Evolutionary conservation across 805 yeast species (phyloP).

Genomic region (Helenozyma rhizophorensis): DNA sequence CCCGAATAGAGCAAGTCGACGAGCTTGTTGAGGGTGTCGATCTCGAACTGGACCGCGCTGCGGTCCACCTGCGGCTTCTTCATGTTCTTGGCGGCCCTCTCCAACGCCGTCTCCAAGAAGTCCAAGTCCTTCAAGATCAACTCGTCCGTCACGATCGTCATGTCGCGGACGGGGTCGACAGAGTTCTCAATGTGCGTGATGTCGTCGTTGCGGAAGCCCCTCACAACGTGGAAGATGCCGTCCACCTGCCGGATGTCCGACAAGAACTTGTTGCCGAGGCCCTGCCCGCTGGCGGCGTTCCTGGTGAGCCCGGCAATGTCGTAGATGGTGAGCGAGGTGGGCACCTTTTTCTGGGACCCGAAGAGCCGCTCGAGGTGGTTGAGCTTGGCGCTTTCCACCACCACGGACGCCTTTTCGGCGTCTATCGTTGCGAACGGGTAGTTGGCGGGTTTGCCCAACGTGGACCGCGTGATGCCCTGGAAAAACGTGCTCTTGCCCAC

Average conservation of each 20-base stretch:
- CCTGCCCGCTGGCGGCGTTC: constrained; percentile 96
- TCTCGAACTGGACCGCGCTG: constrained; percentile 22
- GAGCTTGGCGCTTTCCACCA: constrained; percentile 87
- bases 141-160: constrained; percentile 47
- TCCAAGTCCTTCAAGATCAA: constrained; percentile 57
- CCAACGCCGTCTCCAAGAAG: constrained; percentile 49
- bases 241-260: constrained; percentile 96
- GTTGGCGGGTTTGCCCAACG: constrained; percentile 93
- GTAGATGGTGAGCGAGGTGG: constrained; percentile 87
- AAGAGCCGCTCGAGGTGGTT: constrained; percentile 71
- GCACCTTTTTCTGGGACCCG: constrained; percentile 80
- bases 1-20: constrained; percentile 42
- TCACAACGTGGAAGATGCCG: constrained; percentile 95
- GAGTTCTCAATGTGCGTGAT: constrained; percentile 16
- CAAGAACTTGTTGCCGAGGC: constrained; percentile 95
- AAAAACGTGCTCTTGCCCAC: constrained; percentile 97
- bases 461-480: constrained; percentile 92
- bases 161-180: constrained; percentile 18
- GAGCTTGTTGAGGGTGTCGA: constrained; percentile 26
- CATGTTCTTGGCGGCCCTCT: constrained; percentile 23
- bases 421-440: constrained; percentile 98
- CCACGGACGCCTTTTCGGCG: constrained; percentile 96
- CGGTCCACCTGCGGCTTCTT: constrained; percentile 28
- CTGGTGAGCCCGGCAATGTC: constrained; percentile 98
- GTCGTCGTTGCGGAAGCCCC: constrained; percentile 52